Conservation (phyloP, 176 grass and related monocot species). For the Chrysopogon serrulatus region DNA sequence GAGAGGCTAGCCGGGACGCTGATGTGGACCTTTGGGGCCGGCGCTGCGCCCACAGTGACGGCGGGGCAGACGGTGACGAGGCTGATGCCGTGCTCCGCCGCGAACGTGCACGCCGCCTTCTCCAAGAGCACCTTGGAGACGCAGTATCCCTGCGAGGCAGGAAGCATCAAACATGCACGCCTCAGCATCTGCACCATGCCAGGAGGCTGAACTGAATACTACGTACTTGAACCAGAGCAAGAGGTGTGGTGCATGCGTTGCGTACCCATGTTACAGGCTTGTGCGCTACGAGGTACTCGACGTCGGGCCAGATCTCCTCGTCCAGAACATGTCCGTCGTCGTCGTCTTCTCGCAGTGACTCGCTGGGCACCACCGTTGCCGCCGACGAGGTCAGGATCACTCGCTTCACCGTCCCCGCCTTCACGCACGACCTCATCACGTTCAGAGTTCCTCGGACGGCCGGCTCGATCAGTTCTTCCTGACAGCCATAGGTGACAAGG, state of each 20-base stretch:
- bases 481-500: not conserved
- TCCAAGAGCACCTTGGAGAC: slow-evolving; percentile 48
- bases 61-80: slow-evolving; percentile 49
- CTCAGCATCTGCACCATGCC: too few species aligned
- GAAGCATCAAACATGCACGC: too few species aligned
- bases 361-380: slow-evolving; percentile 16
- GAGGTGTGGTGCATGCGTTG: too few species aligned
- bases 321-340: slow-evolving; percentile 18
- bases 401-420: slow-evolving; percentile 42
- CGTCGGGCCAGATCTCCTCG: slow-evolving; percentile 55
- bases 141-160: slow-evolving; percentile 45
- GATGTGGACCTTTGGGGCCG: not conserved
- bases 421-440: slow-evolving; percentile 47
- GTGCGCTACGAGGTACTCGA: slow-evolving; percentile 18
- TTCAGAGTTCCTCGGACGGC: slow-evolving; percentile 40
- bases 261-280: slow-evolving; percentile 1
- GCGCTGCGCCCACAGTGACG: slow-evolving; percentile 33
- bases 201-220: not conserved
- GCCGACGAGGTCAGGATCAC: slow-evolving; percentile 52
- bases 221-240: too few species aligned
- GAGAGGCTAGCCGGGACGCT: slow-evolving; percentile 34
- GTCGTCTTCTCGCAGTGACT: not conserved
- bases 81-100: slow-evolving; percentile 45
- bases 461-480: slow-evolving; percentile 42
- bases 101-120: slow-evolving; percentile 55